Percentiles rank a stretch among this genome's conserved stretches.
phyloP scores from a whole-genome alignment of 2,329 filamentous ascomycete species.

The Neonectria punicea region DNA sequence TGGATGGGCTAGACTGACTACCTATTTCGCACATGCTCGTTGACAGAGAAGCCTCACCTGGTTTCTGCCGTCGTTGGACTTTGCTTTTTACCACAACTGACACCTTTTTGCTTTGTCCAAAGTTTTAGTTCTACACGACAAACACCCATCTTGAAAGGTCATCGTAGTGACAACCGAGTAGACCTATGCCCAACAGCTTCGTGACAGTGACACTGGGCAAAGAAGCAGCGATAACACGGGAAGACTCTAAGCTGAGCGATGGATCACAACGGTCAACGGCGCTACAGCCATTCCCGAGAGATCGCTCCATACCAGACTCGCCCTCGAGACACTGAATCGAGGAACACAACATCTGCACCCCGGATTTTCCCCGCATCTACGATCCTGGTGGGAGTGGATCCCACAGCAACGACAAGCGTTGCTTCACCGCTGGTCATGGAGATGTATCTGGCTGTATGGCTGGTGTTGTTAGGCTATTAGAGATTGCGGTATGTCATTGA shows the following conservation, averaged over 20 bases:
- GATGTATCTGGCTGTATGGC: background rate
- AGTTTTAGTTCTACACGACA: background rate
- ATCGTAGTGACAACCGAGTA: background rate
- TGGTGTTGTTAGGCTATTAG: background rate
- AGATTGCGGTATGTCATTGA: background rate
- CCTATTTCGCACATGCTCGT: background rate
- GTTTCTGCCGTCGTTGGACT: background rate
- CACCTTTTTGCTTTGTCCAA: background rate
- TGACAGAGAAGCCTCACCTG: background rate
- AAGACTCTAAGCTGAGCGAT: background rate
- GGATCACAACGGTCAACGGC: background rate
- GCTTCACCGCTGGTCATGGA: conserved; percentile 2
- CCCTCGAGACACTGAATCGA: conserved; percentile 10
- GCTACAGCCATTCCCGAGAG: background rate
- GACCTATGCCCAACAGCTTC: background rate
- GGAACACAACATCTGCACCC: conserved; percentile 35
- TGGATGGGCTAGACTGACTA: background rate
- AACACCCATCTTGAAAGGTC: background rate
- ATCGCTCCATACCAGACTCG: background rate
- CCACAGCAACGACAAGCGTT: conserved; percentile 1
- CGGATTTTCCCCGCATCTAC: conserved; percentile 40
- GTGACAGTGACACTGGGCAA: background rate
- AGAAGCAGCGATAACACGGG: background rate
- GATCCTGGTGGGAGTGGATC: conserved; percentile 31
- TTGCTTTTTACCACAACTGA: background rate